A percentile compares a stretch with the other conserved stretches of the same genome.
Conservation (phyloP, 805 yeast genomes). For the Blastobotrys peoriensis region DNA sequence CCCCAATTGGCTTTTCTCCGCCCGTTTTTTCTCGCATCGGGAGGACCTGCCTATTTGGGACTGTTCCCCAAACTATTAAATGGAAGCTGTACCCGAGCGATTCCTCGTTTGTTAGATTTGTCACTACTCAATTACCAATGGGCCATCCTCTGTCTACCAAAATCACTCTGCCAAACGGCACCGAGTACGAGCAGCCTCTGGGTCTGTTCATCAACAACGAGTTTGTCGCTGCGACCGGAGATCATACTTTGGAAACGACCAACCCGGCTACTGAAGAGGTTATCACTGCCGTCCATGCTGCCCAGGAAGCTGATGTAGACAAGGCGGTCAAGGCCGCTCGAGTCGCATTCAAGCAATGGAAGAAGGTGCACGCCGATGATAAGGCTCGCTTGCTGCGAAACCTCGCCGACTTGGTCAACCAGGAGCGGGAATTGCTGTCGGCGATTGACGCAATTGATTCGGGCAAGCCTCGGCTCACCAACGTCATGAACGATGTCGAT, state of each 20-base stretch:
- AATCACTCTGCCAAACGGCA: constrained; percentile 57
- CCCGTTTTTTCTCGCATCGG: too few relatives aligned
- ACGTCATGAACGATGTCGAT: constrained; percentile 70
- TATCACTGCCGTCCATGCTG: constrained; percentile 66
- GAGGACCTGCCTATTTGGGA: too few relatives aligned
- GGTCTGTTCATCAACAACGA: constrained; percentile 79
- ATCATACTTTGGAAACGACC: constrained; percentile 54
- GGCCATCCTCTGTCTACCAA: constrained; percentile 17
- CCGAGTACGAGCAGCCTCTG: constrained; percentile 67
- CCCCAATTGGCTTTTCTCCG: too few relatives aligned
- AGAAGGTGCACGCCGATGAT: constrained; percentile 56
- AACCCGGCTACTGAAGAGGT: constrained; percentile 72
- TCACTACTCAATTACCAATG: too few relatives aligned
- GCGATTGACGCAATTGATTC: constrained; percentile 81
- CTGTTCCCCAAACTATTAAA: too few relatives aligned
- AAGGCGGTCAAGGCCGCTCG: constrained; percentile 81
- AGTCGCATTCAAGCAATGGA: constrained; percentile 73
- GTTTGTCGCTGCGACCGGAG: constrained; percentile 55
- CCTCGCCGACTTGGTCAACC: constrained; percentile 73
- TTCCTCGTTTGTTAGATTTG: too few relatives aligned
- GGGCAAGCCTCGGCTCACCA: constrained; percentile 63
- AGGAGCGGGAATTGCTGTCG: constrained; percentile 65
- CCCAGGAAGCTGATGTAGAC: constrained; percentile 72
- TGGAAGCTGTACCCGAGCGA: too few relatives aligned
- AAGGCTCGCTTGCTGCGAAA: constrained; percentile 60